phyloP scores from a whole-genome alignment of 768 basidiomycete genomes.

The Tylopilus rubrobrunneus region DNA sequence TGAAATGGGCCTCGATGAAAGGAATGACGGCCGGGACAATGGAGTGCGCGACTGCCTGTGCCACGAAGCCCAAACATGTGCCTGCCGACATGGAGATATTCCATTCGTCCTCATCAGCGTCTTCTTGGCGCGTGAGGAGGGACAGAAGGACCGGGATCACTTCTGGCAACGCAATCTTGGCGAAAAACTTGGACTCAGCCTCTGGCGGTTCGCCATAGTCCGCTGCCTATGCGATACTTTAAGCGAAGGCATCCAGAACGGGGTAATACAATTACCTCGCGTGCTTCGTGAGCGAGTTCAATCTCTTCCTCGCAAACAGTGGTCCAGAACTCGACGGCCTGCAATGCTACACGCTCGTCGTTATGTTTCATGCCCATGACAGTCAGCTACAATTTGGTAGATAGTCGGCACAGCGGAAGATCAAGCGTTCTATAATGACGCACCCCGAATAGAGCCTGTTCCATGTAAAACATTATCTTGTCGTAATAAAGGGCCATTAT shows the following conservation, averaged over 20 bases:
- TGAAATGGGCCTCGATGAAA: constrained; percentile 97
- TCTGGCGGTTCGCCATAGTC: constrained; percentile 88
- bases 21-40: constrained; percentile 94
- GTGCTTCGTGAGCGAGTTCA: constrained; percentile 85
- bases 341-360: constrained; percentile 88
- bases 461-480: constrained; percentile 99
- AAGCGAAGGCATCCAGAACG: neutral
- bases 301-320: constrained; percentile 98
- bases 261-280: constrained; percentile 57
- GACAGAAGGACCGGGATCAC: constrained; percentile 89
- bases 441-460: constrained; percentile 95
- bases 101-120: constrained; percentile 99
- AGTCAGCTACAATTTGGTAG: constrained; percentile 60
- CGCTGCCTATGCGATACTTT: constrained; percentile 53
- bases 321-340: constrained; percentile 99
- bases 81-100: constrained; percentile 96
- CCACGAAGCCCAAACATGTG: constrained; percentile 84
- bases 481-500: constrained; percentile 99
- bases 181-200: constrained; percentile 84
- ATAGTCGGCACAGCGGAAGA: constrained; percentile 14
- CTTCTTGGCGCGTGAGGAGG: constrained; percentile 89
- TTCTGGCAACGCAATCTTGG: constrained; percentile 91
- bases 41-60: constrained; percentile 84
- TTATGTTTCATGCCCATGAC: constrained; percentile 95
- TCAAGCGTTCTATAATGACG: constrained; percentile 28